Base-by-base conservation (phyloP, 2,329 filamentous ascomycete species). In the Sarocladium oryzae region DNA sequence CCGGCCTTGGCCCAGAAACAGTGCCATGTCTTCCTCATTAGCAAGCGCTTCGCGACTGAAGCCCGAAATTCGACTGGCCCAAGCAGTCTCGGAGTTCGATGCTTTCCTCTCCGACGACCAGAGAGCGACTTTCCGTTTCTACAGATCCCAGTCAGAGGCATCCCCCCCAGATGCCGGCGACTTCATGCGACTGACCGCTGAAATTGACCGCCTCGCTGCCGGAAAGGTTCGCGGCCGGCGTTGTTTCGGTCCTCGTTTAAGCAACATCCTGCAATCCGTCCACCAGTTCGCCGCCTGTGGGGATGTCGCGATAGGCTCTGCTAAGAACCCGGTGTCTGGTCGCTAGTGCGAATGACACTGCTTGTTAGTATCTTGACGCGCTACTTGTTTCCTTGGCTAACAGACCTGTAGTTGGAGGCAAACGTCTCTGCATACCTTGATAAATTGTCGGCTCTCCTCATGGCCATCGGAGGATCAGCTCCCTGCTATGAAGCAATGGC, bases 261-360 rank as follows among this genome's bases (percentile, higher is more conserved):
- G 62, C 0, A 73, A 68, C 38, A 58, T 73, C 4, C 56, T 75
- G 0, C 54, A 71, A 9, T 59, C 65, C 0, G 63, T 72, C 0
- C 71, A 76, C 52, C 67, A 71, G 51, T 75, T 70, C 48, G 70
- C 67, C 16, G 63, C 66, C 0, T 54, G 75, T n/a, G 71, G 71
- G 4, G 60, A 61, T 16, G 30, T 62, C 0, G n/a, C 61, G 0
- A 49, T 75, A 15, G 70, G 72, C 0, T 70, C 68, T 1, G 68
- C 67, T 0, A 72, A 75, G 55, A 75, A 74, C 36, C 38, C 75
- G 64, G 71, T 11, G 69, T 76, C 0, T 76, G 71, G 73, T 63
- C 69, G 1, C 51, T 72, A 2, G 69, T 75, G 8, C 64, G 71
- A 38, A 65, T 69, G 54, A 65, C 69, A 1, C 59, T 75, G 18